Base-by-base conservation (phyloP, 495 filamentous ascomycete species). In the Lasiosphaeris hirsuta region DNA sequence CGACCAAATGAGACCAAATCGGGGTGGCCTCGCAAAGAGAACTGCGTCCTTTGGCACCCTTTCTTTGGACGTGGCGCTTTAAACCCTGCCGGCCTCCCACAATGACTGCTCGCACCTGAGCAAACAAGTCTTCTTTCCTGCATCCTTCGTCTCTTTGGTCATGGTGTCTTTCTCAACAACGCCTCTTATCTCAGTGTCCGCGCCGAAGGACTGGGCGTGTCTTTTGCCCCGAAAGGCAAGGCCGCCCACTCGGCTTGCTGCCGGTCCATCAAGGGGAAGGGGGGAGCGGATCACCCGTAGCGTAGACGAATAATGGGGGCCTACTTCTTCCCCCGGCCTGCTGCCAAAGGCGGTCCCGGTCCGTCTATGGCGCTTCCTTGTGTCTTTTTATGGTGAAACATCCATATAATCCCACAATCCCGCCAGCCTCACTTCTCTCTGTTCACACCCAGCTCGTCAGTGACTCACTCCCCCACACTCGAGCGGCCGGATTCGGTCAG, bases 381-480 rank as follows among this genome's bases (percentile, higher is more conserved):
- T 48, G 47, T 37, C 47, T 59, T 59, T 62, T 64, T 52, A 53
- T 60, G 50, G 64, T 64, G 62, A 67, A 62, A 65, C 62, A 63
- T 19, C 45, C 58, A 65, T 69, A 67, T 62, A 66, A 57, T 56
- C 41, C 51, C 23, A 11, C 23, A 30, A 30, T 30, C 23, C 63
- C 41, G 53, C 19, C 68, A 60, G 51, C 64, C 64, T 69, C 68
- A 63, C 61, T 60, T 60, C 53, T 42, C 23, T 51, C 44, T 37
- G 23, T 51, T 59, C 60, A 59, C 58, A 51, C 53, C 52, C 36
- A 17, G 18, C 19, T 54, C 47, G 48, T 50, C 49, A 54, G 63
- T 71, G 68, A 71, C 66, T 69, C 68, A 69, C 62, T 61, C 58
- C 68, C 61, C 68, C 61, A 65, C 66, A 54, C 42, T 44, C 54